Percentiles rank a stretch among this genome's conserved stretches.
phyloP scores from a whole-genome alignment of 495 filamentous ascomycete genomes.

The Talaromyces stipitatus region DNA sequence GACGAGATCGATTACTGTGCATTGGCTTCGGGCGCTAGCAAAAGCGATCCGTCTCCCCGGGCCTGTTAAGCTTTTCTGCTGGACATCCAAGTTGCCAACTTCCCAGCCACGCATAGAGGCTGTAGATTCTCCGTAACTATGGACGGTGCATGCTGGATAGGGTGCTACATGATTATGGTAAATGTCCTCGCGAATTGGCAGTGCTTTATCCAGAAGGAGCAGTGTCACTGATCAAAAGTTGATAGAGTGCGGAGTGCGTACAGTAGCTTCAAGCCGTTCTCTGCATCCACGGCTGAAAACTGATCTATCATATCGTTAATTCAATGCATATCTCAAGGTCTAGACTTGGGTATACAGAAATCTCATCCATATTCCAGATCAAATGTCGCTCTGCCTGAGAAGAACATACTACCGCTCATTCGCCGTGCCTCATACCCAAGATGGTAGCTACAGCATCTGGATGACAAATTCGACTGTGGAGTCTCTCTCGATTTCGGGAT shows the following conservation, averaged over 20 bases:
- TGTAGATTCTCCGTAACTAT: too few species aligned
- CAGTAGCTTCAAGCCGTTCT: too few species aligned
- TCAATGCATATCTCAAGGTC: neutral
- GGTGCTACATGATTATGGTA: neutral
- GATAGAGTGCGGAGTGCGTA: too few species aligned
- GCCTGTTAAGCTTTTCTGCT: neutral
- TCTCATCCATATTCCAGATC: neutral
- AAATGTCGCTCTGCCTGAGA: neutral
- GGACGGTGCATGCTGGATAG: neutral
- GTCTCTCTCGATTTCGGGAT: neutral
- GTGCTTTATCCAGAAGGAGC: too few species aligned
- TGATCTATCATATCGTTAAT: neutral
- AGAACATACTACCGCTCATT: neutral
- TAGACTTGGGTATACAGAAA: neutral
- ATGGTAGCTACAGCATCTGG: neutral
- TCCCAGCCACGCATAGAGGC: too few species aligned
- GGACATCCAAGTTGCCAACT: too few species aligned
- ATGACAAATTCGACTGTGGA: neutral
- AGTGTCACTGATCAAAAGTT: too few species aligned
- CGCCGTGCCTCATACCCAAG: neutral
- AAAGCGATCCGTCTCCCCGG: neutral
- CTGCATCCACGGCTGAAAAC: neutral
- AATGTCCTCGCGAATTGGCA: neutral
- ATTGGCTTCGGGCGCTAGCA: neutral
- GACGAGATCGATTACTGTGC: neutral